Conservation (phyloP, 257 asterid genomes). For the Cordia subcordata region DNA sequence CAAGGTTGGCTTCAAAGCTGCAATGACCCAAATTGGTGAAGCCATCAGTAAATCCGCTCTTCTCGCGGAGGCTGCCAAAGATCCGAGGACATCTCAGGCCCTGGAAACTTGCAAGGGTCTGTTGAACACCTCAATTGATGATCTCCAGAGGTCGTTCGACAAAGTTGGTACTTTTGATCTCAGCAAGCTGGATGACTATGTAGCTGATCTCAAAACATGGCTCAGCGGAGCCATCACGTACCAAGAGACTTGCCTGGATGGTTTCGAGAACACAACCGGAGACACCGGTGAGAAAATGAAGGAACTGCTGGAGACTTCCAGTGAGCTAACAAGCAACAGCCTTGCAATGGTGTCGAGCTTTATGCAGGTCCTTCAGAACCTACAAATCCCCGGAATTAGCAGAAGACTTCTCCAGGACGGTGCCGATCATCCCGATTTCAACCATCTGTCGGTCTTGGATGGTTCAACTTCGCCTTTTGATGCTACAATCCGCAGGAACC, state of each 20-base stretch:
- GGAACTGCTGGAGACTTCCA: slow-evolving; percentile 26
- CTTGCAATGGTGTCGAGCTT: slow-evolving; percentile 47
- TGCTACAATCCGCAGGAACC: slow-evolving; percentile 16
- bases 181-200: slow-evolving; percentile 14
- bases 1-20: slow-evolving; percentile 32
- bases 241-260: slow-evolving; percentile 74
- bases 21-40: slow-evolving; percentile 25
- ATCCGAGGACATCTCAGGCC: slow-evolving; percentile 47
- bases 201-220: slow-evolving; percentile 48
- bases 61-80: slow-evolving; percentile 39
- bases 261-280: slow-evolving; percentile 55
- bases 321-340: slow-evolving; percentile 57
- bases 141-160: slow-evolving; percentile 35
- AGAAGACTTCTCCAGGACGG: slow-evolving; percentile 24
- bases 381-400: slow-evolving; percentile 14
- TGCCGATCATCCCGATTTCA: no score
- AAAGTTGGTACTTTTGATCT: slow-evolving; percentile 25
- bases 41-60: slow-evolving; percentile 34
- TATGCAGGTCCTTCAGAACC: slow-evolving; percentile 11
- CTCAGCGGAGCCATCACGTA: slow-evolving; percentile 55
- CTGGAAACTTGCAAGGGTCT: slow-evolving; percentile 39
- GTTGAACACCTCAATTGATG: slow-evolving; percentile 46
- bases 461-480: background rate
- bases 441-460: background rate
- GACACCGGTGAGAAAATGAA: slow-evolving; percentile 65